phyloP scores from a whole-genome alignment of 176 grass and related monocot genomes.

The Oryza coarctata region DNA sequence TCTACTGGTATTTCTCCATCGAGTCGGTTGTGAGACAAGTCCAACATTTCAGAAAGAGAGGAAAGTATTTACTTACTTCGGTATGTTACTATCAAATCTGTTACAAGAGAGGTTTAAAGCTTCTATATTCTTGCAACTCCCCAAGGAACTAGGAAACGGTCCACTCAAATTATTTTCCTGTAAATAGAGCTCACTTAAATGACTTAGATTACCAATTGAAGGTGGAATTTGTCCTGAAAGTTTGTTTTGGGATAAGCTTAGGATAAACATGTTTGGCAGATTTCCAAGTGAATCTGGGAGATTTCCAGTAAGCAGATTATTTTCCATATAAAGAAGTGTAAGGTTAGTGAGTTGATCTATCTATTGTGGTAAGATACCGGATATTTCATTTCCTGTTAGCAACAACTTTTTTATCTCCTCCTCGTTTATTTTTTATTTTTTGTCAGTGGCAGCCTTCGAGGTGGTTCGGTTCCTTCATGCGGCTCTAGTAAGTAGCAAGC shows the following conservation, averaged over 20 bases:
- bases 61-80: constrained; percentile 14
- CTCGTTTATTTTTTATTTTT: no score
- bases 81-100: constrained; percentile 29
- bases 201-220: constrained; percentile 39
- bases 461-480: no score
- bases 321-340: neutral
- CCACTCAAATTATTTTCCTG: constrained; percentile 23
- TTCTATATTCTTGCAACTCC: constrained; percentile 19
- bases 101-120: constrained; percentile 20
- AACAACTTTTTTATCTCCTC: no score
- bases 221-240: constrained; percentile 36
- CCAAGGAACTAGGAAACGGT: constrained; percentile 16
- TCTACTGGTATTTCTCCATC: constrained; percentile 26
- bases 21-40: constrained; percentile 31
- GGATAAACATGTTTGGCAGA: neutral
- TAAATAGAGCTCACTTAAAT: constrained; percentile 21
- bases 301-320: constrained; percentile 26
- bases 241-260: constrained; percentile 20
- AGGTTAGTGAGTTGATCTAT: constrained; percentile 33
- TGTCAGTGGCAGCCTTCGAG: no score
- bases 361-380: constrained; percentile 27
- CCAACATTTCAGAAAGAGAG: constrained; percentile 1
- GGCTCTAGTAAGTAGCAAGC: no score
- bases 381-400: constrained; percentile 29
- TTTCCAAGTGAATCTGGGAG: constrained; percentile 21